Conservation (phyloP, 2,329 filamentous ascomycete species). For the Calycina herbarum region DNA sequence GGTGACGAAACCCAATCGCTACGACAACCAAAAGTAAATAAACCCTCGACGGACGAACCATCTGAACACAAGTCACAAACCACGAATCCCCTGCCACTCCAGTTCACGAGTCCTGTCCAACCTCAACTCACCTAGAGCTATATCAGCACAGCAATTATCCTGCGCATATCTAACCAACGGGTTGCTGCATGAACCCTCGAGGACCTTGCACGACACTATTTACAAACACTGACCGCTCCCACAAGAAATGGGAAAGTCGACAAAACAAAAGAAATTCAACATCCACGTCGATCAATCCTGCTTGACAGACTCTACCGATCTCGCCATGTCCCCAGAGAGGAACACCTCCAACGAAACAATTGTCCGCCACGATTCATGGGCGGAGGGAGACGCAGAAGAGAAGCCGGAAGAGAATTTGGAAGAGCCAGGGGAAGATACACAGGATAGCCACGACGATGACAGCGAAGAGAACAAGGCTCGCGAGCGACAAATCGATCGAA, state of each 20-base stretch:
- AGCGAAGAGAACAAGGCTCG: slow-evolving; percentile 27
- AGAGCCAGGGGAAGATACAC: slow-evolving; percentile 12
- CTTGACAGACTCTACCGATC: slow-evolving; percentile 26
- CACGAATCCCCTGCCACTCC: slow-evolving; percentile 9
- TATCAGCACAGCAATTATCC: slow-evolving; percentile 5
- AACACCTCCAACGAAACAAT: slow-evolving; percentile 29
- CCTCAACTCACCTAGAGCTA: slow-evolving; percentile 8
- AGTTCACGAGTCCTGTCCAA: slow-evolving; percentile 18
- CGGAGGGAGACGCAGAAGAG: slow-evolving; percentile 4
- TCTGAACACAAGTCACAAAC: background rate
- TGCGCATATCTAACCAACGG: slow-evolving; percentile 18
- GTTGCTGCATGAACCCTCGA: slow-evolving; percentile 32
- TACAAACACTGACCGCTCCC: slow-evolving; percentile 17
- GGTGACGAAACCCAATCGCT: background rate
- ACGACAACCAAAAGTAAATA: slow-evolving; percentile 5
- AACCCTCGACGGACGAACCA: background rate
- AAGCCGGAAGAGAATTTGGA: background rate
- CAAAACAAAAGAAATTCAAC: slow-evolving; percentile 29
- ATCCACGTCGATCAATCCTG: slow-evolving; percentile 37
- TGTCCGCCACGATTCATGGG: slow-evolving; percentile 27
- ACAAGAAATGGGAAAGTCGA: slow-evolving; percentile 22
- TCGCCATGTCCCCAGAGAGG: slow-evolving; percentile 27
- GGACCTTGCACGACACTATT: slow-evolving; percentile 23
- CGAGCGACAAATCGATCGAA: slow-evolving; percentile 35
- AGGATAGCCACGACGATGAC: slow-evolving; percentile 13